Conservation (phyloP, 2,329 filamentous ascomycete genomes). For the Clonostachys sp. region DNA sequence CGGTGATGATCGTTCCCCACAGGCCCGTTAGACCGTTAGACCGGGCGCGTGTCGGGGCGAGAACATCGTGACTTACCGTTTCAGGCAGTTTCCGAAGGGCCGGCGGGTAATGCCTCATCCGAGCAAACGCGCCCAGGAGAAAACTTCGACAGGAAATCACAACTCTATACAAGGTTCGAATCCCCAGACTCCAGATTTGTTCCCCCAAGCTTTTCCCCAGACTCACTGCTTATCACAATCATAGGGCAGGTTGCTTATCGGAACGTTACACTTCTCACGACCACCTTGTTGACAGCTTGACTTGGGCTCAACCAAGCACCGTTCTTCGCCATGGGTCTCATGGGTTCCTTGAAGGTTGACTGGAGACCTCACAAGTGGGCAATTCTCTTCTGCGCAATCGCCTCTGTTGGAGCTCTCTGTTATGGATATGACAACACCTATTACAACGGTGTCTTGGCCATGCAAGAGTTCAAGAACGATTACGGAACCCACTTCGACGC, state of each 20-base stretch:
- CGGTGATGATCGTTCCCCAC: neutral
- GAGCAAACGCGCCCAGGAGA: neutral
- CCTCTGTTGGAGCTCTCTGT: constrained; percentile 8
- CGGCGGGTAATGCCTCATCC: neutral
- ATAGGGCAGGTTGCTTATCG: neutral
- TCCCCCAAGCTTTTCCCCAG: constrained; percentile 1
- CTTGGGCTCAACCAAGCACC: neutral
- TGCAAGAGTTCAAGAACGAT: constrained; percentile 17
- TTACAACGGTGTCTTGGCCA: constrained; percentile 17
- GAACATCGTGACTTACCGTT: neutral
- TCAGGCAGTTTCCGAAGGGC: neutral
- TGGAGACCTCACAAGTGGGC: constrained; percentile 12
- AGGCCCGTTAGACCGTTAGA: neutral
- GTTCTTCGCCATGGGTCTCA: constrained; percentile 4
- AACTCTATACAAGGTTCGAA: neutral
- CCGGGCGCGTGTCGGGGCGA: neutral
- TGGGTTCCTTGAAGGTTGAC: constrained; percentile 3
- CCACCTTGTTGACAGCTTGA: neutral
- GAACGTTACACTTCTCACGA: neutral
- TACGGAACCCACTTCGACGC: constrained; percentile 11
- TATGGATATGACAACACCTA: constrained; percentile 15
- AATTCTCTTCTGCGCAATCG: constrained; percentile 20
- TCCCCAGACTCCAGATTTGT: constrained; percentile 7
- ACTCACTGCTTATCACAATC: neutral
- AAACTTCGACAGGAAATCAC: constrained; percentile 1